phyloP scores from a whole-genome alignment of 2,329 filamentous ascomycete genomes.

The Colletotrichum sansevieriae region DNA sequence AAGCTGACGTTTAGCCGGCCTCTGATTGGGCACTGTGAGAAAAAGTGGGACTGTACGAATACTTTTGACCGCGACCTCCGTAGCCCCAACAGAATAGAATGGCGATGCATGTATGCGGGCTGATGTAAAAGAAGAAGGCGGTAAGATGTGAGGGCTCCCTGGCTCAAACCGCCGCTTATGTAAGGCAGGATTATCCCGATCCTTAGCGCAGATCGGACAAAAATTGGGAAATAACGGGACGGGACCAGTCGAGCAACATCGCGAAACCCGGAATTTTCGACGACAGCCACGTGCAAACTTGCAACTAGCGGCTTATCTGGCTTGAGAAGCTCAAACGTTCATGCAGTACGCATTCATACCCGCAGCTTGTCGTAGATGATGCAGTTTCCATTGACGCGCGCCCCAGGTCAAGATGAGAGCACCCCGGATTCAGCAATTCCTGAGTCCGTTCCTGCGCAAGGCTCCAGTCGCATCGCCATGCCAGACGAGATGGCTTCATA shows the following conservation, averaged over 20 bases:
- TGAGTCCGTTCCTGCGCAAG: constrained; percentile 40
- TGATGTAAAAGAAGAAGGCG: constrained; percentile 10
- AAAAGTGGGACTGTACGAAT: too few species aligned
- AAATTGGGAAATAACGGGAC: constrained; percentile 33
- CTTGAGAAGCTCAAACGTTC: constrained; percentile 15
- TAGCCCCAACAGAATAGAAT: constrained; percentile 6
- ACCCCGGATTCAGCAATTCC: constrained; percentile 33
- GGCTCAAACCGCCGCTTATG: constrained; percentile 10
- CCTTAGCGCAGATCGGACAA: constrained; percentile 37
- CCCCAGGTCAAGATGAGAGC: constrained; percentile 41
- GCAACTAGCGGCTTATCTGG: constrained; percentile 1
- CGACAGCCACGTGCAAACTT: constrained; percentile 33
- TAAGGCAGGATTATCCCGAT: constrained; percentile 30
- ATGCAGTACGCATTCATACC: neutral
- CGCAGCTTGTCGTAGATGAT: too few species aligned
- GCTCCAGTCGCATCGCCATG: constrained; percentile 46
- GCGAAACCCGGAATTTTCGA: constrained; percentile 20
- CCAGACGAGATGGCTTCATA: constrained; percentile 60
- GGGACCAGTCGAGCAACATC: constrained; percentile 26
- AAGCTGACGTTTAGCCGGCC: too few species aligned
- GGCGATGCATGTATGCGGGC: constrained; percentile 3
- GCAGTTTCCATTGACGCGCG: constrained; percentile 20
- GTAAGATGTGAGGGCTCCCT: neutral
- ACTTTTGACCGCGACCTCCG: too few species aligned
- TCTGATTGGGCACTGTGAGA: too few species aligned